phyloP scores from a whole-genome alignment of 1,284 basidiomycete genomes.

The Volvariella surrecta region DNA sequence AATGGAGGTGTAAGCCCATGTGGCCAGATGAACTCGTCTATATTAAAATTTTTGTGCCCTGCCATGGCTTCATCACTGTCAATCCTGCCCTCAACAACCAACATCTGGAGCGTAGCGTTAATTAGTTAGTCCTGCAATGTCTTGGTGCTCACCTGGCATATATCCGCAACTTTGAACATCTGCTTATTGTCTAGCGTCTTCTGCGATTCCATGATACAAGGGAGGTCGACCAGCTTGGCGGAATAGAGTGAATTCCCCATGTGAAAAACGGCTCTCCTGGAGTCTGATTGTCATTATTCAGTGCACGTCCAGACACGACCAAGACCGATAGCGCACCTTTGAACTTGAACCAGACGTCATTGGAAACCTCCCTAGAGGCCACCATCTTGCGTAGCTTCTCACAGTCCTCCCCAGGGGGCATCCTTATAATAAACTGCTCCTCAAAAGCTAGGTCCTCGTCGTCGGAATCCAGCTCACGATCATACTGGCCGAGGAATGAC shows the following conservation, averaged over 20 bases:
- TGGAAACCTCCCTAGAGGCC: slow-evolving; percentile 64
- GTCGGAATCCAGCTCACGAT: slow-evolving; percentile 91
- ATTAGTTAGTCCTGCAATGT: slow-evolving; percentile 2
- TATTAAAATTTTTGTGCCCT: slow-evolving; percentile 66
- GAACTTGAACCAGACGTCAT: slow-evolving; percentile 98
- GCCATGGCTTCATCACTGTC: slow-evolving; percentile 55
- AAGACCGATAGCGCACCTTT: slow-evolving; percentile 53
- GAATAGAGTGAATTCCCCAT: slow-evolving; percentile 77
- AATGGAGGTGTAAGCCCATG: slow-evolving; percentile 96
- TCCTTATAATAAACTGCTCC: slow-evolving; percentile 92
- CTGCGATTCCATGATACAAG: slow-evolving; percentile 91
- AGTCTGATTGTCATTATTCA: slow-evolving; percentile 45
- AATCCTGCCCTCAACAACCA: slow-evolving; percentile 77
- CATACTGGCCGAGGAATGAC: slow-evolving; percentile 83
- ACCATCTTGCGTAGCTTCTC: slow-evolving; percentile 79
- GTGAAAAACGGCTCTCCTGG: slow-evolving; percentile 87
- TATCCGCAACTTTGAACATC: slow-evolving; percentile 98
- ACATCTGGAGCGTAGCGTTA: slow-evolving; percentile 49
- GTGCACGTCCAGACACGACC: slow-evolving; percentile 2
- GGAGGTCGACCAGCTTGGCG: slow-evolving; percentile 94
- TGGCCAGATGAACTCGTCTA: slow-evolving; percentile 96
- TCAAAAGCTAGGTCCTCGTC: slow-evolving; percentile 95
- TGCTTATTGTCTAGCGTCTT: slow-evolving; percentile 96
- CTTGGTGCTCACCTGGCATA: slow-evolving; percentile 70
- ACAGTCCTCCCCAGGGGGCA: slow-evolving; percentile 80